These are phyloP conservation scores for Cordyceps fumosorosea DNA, from an alignment of 2,329 filamentous ascomycete species.

Conservation along the genomic window DNA sequence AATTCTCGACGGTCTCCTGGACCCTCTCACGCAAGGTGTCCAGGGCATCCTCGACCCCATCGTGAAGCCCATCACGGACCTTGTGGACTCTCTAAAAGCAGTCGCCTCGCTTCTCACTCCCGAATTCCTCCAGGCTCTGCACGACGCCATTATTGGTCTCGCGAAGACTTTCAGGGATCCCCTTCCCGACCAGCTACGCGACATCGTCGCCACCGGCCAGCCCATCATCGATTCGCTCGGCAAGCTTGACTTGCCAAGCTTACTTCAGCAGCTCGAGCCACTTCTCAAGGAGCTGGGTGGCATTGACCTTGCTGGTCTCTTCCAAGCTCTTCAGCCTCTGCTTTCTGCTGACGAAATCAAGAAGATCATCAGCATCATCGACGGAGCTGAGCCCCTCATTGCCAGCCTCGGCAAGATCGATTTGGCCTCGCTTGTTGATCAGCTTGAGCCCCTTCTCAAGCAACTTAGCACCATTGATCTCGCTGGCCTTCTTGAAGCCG, in stretches of 20 bases:
- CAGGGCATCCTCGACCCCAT: conserved; percentile 18
- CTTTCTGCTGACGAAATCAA: conserved; percentile 23
- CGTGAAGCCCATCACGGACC: conserved; percentile 19
- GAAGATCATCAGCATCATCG: conserved; percentile 28
- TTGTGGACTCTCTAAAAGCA: conserved; percentile 24
- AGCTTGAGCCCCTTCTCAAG: conserved; percentile 27
- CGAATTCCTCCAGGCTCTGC: conserved; percentile 34
- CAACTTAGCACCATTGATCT: conserved; percentile 25
- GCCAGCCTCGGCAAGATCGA: conserved; percentile 23
- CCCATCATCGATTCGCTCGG: conserved; percentile 25
- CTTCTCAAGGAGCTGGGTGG: conserved; percentile 21
- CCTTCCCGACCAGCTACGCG: conserved; percentile 28
- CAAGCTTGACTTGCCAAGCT: conserved; percentile 19
- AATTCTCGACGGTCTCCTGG: conserved; percentile 19
- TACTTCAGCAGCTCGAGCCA: conserved; percentile 18
- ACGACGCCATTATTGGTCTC: conserved; percentile 36
- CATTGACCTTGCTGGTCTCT: conserved; percentile 26
- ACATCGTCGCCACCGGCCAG: conserved; percentile 31
- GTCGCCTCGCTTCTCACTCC: conserved; percentile 26
- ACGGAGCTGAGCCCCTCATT: conserved; percentile 28
- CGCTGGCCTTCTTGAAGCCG: conserved; percentile 23
- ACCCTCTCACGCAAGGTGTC: conserved; percentile 17
- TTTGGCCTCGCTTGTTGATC: conserved; percentile 27
- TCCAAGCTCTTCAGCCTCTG: conserved; percentile 23
- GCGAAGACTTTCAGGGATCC: conserved; percentile 26